Base-by-base conservation (phyloP, 2,329 filamentous ascomycete species). In the Nemania serpens region DNA sequence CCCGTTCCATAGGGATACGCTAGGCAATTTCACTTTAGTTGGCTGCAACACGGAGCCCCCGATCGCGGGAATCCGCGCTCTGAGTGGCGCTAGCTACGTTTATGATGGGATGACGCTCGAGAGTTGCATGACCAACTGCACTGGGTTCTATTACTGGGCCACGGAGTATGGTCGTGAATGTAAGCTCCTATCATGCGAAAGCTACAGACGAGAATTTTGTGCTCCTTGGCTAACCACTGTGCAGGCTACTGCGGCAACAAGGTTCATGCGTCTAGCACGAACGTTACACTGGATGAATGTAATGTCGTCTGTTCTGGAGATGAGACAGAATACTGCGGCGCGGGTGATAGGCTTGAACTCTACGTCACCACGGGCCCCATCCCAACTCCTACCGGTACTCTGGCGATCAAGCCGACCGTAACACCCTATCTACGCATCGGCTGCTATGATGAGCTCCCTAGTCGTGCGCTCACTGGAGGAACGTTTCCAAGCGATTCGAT, bases 81-180 rank as follows among this genome's bases (percentile, higher is more conserved):
- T 84, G 6, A 58, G 63, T 15, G 78, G 73, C 20, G 74, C 73
- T 3, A 64, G 72, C 4, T 79, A 77, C 51, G 78, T 76, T 18
- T 78, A 80, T 63, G 78, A 83, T 41, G 72, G 73, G 20, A 83
- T 83, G 81, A 83, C 81, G 1, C 70, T 82, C 10, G 80, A 82
- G 58, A 75, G 71, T 43, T 84, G 81, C 69, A 75, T 77, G 73
- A 62, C 64, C 2, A 80, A 78, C 70, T 84, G 81, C 73, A 76
- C 75, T 2, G 74, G 73, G 1, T 83, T 77, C 67, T 71, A 74
- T 47, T 82, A 80, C 65, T 84, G 78, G 73, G 82, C 78, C 2
- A 79, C 81, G 5, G 81, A 84, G 66, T 84, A 81, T 62, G 80
- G 81, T 10, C 75, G 79, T 29, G 81, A 84, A 69, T 83, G 81